These are phyloP conservation scores for Linderniella brevidens DNA, from an alignment of 257 asterid species.

Conservation along the genomic window DNA sequence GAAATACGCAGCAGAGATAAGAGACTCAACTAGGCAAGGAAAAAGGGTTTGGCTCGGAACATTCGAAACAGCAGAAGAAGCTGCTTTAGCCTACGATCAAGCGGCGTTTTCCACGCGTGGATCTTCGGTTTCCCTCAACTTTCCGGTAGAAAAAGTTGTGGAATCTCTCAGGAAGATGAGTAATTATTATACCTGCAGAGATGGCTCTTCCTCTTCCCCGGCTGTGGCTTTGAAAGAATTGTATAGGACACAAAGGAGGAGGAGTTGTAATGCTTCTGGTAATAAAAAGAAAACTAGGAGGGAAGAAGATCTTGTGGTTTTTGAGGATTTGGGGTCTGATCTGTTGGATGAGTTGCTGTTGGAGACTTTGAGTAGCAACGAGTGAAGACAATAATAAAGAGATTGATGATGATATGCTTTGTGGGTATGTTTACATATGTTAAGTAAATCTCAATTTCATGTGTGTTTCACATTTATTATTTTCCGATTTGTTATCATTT, in stretches of 20 bases:
- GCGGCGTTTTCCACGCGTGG: constrained; percentile 3
- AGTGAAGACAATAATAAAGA: too few species aligned
- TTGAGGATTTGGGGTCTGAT: constrained; percentile 7
- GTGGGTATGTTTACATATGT: too few species aligned
- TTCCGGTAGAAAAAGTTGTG: background rate
- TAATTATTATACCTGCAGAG: background rate
- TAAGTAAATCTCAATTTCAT: background rate
- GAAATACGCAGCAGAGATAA: constrained; percentile 1
- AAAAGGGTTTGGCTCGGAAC: constrained; percentile 4
- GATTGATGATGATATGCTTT: too few species aligned
- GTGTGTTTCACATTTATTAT: too few species aligned
- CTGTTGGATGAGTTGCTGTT: constrained; percentile 1
- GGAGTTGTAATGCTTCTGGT: background rate
- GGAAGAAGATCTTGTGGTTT: constrained; percentile 1
- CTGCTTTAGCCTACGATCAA: constrained; percentile 5
- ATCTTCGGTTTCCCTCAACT: background rate
- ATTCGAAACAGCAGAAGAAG: constrained; percentile 3
- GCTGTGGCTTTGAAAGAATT: background rate
- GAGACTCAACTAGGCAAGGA: constrained; percentile 1
- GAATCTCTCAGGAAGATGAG: constrained; percentile 2
- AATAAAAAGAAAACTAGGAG: background rate
- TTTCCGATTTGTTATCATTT: too few species aligned
- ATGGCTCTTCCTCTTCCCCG: constrained; percentile 2
- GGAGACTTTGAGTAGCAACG: background rate
- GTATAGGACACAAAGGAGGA: background rate